These are phyloP conservation scores for Penicillium expansum DNA, from an alignment of 2,329 filamentous ascomycete genomes.

Conservation along the genomic window DNA sequence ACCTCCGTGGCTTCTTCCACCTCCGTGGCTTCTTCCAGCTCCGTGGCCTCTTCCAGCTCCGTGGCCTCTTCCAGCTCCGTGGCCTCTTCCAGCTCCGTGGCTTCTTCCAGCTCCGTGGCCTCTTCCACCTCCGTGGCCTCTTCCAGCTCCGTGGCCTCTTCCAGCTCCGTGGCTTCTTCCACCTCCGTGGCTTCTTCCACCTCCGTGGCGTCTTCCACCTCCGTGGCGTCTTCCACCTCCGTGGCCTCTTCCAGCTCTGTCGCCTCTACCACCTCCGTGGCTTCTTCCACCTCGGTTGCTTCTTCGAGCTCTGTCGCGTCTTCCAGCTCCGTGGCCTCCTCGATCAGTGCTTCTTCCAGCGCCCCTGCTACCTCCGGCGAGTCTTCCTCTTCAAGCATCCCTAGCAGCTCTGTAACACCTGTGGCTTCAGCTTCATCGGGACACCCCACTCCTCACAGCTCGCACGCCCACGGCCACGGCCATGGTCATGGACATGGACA, in stretches of 20 bases:
- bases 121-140: not conserved
- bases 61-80: not conserved
- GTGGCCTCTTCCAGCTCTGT: not conserved
- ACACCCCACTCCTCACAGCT: slow-evolving; percentile 1
- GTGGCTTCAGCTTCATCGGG: slow-evolving; percentile 4
- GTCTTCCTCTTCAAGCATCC: not conserved
- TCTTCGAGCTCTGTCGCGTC: slow-evolving; percentile 8
- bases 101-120: not conserved
- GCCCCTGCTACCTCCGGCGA: slow-evolving; percentile 1
- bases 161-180: not conserved
- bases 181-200: slow-evolving; percentile 4
- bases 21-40: not conserved
- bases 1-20: not conserved
- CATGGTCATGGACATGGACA: not conserved
- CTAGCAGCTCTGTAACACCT: slow-evolving; percentile 2
- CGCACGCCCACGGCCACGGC: not conserved
- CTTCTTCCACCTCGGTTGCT: not conserved
- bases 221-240: not conserved
- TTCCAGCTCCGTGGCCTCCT: not conserved
- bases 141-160: not conserved
- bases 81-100: not conserved
- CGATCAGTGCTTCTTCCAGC: not conserved
- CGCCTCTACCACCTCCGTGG: not conserved
- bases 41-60: not conserved
- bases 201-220: slow-evolving; percentile 5